phyloP scores from a whole-genome alignment of 805 yeast species.

The Schizosaccharomyces japonicus region DNA sequence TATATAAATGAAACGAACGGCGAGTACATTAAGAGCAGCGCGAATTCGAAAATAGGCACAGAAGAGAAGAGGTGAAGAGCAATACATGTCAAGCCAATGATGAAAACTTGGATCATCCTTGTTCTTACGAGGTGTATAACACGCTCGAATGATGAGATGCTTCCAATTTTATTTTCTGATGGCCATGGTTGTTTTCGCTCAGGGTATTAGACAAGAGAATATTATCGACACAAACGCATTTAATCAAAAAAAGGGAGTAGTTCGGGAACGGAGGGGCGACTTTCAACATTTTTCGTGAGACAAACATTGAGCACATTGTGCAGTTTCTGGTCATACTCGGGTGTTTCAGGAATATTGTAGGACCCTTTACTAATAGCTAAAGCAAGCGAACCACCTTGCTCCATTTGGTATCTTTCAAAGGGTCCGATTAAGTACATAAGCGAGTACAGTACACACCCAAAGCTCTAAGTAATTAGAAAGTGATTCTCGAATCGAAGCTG shows the following conservation, averaged over 20 bases:
- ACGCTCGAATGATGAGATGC: too few species aligned
- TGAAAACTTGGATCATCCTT: too few species aligned
- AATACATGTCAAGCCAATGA: too few species aligned
- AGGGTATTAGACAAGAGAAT: too few species aligned
- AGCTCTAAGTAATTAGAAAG: conserved; percentile 22
- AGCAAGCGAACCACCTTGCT: conserved; percentile 58
- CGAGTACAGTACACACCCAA: conserved; percentile 66
- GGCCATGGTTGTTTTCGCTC: too few species aligned
- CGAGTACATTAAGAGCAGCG: too few species aligned
- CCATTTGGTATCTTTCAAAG: conserved; percentile 20
- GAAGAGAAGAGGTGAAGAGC: too few species aligned
- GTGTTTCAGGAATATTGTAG: conserved; percentile 32
- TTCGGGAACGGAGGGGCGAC: conserved; percentile 28
- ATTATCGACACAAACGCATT: too few species aligned
- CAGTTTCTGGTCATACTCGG: conserved; percentile 29
- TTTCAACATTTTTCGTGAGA: conserved; percentile 32
- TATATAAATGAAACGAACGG: too few species aligned
- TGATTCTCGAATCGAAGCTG: background rate
- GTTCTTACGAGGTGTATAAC: too few species aligned
- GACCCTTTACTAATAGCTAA: conserved; percentile 52
- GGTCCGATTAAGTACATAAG: conserved; percentile 64
- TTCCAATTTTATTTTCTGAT: too few species aligned
- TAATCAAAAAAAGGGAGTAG: background rate
- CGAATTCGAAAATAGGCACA: too few species aligned
- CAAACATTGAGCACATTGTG: conserved; percentile 36